Conservation (phyloP, 2,329 filamentous ascomycete genomes). For the Alternaria hordeiaustralica region DNA sequence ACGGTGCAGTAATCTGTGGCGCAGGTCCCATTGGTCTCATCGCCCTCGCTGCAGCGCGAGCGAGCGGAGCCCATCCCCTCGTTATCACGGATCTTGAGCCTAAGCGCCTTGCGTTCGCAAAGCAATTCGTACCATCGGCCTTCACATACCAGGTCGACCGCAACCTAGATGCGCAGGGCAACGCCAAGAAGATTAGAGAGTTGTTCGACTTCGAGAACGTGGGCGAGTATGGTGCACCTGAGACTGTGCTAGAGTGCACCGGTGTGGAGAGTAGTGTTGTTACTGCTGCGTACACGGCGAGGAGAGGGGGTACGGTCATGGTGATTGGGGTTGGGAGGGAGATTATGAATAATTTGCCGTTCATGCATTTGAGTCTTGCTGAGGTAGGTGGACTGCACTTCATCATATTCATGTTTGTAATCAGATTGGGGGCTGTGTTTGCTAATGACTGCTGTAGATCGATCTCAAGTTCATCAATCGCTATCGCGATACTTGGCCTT, state of each 20-base stretch:
- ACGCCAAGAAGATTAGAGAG: constrained; percentile 60
- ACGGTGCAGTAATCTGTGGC: constrained; percentile 61
- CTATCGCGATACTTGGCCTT: constrained; percentile 73
- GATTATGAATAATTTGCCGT: constrained; percentile 70
- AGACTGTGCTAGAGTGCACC: constrained; percentile 69
- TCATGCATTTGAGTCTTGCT: constrained; percentile 69
- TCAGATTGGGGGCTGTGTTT: accelerated
- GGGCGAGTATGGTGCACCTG: constrained; percentile 63
- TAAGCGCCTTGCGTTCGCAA: constrained; percentile 63
- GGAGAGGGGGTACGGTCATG: constrained; percentile 66
- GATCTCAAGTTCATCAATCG: constrained; percentile 74
- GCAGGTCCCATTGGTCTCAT: constrained; percentile 71
- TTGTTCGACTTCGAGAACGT: constrained; percentile 56
- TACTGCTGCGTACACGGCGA: constrained; percentile 63
- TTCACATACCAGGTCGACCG: constrained; percentile 62
- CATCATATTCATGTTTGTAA: accelerated
- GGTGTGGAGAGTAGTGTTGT: constrained; percentile 69
- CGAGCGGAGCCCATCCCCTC: constrained; percentile 68
- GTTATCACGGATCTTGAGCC: constrained; percentile 69
- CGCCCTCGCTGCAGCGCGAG: constrained; percentile 65
- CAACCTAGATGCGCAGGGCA: constrained; percentile 55
- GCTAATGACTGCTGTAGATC: constrained; percentile 54
- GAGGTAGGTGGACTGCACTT: constrained; percentile 53
- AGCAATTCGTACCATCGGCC: constrained; percentile 62
- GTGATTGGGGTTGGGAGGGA: constrained; percentile 69